Percentiles rank a stretch among this genome's conserved stretches.
Conservation (phyloP, 2,329 filamentous ascomycete species). For the Aureobasidium leucospermi region DNA sequence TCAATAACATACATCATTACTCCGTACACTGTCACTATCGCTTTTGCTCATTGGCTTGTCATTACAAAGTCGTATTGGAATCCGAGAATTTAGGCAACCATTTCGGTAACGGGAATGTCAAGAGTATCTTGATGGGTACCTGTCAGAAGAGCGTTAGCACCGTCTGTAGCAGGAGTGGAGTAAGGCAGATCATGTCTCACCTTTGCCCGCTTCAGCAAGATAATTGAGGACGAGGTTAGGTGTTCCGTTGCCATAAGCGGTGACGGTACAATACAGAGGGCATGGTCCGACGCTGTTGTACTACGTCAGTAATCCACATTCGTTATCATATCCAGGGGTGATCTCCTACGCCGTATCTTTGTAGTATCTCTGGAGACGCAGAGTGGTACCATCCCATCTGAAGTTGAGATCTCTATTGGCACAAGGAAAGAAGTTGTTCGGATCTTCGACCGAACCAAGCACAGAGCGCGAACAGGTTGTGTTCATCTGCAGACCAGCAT, state of each 20-base stretch:
- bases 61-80: too few relatives aligned
- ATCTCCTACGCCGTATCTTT: conserved; percentile 19
- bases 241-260: neutral
- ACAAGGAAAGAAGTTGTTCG: conserved; percentile 19
- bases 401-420: conserved; percentile 20
- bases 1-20: too few relatives aligned
- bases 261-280: neutral
- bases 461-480: conserved; percentile 19
- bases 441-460: conserved; percentile 12
- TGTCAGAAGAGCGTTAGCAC: neutral
- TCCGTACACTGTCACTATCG: too few relatives aligned
- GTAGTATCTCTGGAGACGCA: conserved; percentile 20
- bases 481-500: conserved; percentile 21
- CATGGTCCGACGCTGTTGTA: neutral
- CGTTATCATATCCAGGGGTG: neutral
- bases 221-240: neutral
- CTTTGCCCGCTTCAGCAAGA: neutral
- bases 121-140: neutral
- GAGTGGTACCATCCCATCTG: conserved; percentile 15
- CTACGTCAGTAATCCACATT: neutral
- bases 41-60: too few relatives aligned
- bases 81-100: neutral
- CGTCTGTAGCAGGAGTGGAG: too few relatives aligned
- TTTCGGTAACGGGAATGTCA: neutral
- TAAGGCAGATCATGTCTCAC: neutral